Base-by-base conservation (phyloP, 2,329 filamentous ascomycete species). In the Paracorniculantispora psalliotae region DNA sequence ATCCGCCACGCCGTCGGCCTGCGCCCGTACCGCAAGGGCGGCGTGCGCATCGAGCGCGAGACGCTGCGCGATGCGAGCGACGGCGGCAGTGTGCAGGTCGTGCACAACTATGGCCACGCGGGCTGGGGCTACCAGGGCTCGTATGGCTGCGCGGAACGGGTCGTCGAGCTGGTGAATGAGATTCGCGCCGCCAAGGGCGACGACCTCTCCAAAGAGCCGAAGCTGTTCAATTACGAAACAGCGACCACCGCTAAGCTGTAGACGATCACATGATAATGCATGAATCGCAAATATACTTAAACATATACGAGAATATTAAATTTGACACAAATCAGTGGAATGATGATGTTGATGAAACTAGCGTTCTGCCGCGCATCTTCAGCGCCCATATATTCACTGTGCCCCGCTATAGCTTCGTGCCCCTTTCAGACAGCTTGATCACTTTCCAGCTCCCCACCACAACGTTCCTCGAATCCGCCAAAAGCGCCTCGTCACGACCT, bases 1-100 rank as follows among this genome's bases (percentile, higher is more conserved):
- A 80, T 96, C 53, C 80, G 91, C 19, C 92, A 96, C 70, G 89
- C 86, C 4, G 92, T 96, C 15, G 92, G 92, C 0, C 68, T 96
- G 66, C 80, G 92, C 60, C 92, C 92, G 5, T 83, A 87, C 69
- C 79, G 92, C 54, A 80, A 84, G 59, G 87, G 82, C 1, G 92
- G 92, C 0, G 85, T 90, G 21, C 81, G 92, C 59, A 77, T 96
- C 15, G 91, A 96, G 73, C 87, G 68, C 56, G 73, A 76, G 64
- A 66, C 63, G 21, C 55, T 74, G 30, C 75, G 80, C 53, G 85
- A 83, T 7, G 79, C 83, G 3, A 81, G 72, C 2, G 79, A 81
- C 72, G 55, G 47, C 5, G 19, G 26, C 3, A 37, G 35, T 21
- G 48, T 58, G 13, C 23, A 58, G 25, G 81, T 92, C n/a, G 87